Conservation (phyloP, 1,284 basidiomycete species). For the Apiotrichum siamense region DNA sequence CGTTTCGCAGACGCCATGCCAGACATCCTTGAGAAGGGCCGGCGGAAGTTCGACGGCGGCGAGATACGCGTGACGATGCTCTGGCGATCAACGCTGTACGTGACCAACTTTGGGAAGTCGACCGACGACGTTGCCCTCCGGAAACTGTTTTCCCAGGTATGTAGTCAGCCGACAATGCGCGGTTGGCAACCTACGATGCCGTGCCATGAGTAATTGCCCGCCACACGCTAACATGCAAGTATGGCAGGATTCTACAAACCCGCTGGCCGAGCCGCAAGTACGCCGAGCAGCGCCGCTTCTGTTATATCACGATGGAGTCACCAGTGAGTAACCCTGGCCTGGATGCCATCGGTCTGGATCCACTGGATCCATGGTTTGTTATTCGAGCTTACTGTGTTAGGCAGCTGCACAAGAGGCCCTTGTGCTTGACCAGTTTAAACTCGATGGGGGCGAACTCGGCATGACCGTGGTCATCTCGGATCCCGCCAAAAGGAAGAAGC, state of each 20-base stretch:
- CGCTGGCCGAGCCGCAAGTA: constrained; percentile 98
- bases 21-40: constrained; percentile 83
- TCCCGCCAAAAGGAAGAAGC: constrained; percentile 76
- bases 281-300: constrained; percentile 82
- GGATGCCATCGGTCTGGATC: neutral
- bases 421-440: constrained; percentile 66
- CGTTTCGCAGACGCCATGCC: constrained; percentile 59
- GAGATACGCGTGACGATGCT: constrained; percentile 80
- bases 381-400: constrained; percentile 46
- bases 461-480: constrained; percentile 85
- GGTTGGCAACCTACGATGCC: no score
- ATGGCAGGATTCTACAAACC: constrained; percentile 84
- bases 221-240: constrained; percentile 51
- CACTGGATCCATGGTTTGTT: neutral
- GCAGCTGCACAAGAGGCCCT: constrained; percentile 69
- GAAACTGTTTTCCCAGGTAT: constrained; percentile 68
- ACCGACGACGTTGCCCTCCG: constrained; percentile 74
- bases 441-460: constrained; percentile 57
- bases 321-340: constrained; percentile 55
- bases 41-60: constrained; percentile 67
- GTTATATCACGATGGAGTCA: constrained; percentile 84
- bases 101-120: constrained; percentile 89
- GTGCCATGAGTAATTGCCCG: neutral
- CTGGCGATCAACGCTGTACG: constrained; percentile 90
- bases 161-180: no score